These are phyloP conservation scores for Pyropia yezoensis DNA, from an alignment of 23 red algal genomes.

Conservation along the genomic window DNA sequence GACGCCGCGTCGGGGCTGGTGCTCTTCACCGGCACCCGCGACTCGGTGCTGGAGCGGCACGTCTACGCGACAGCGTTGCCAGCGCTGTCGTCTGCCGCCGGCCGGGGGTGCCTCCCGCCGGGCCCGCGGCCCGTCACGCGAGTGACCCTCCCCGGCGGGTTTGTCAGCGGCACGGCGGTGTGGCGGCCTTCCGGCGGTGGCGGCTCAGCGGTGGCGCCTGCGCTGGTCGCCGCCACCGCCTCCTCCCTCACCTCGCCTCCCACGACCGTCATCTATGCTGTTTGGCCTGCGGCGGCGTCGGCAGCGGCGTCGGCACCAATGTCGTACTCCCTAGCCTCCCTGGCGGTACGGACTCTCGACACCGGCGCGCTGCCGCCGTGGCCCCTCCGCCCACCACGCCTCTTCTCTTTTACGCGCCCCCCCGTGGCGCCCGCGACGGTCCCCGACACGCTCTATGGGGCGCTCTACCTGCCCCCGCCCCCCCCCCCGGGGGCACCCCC, in stretches of 20 bases:
- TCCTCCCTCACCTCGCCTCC: background rate
- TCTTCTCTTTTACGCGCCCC: conserved; percentile 2
- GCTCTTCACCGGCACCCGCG: conserved; percentile 8
- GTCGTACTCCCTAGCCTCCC: background rate
- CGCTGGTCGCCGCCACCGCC: background rate
- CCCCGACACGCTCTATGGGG: conserved; percentile 3
- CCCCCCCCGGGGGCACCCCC: background rate
- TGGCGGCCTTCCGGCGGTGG: too few species aligned
- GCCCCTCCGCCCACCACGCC: background rate
- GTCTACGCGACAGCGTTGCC: background rate
- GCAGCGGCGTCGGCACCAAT: too few species aligned
- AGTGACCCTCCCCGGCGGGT: background rate
- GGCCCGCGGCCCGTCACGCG: background rate
- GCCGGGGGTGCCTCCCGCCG: too few species aligned
- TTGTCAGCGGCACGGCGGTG: too few species aligned
- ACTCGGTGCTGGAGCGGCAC: conserved; percentile 9
- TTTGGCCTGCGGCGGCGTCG: background rate
- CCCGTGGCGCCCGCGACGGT: too few species aligned
- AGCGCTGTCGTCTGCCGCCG: background rate
- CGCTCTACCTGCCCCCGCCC: background rate
- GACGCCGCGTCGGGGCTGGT: background rate
- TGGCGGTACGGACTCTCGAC: too few species aligned
- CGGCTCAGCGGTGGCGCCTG: background rate
- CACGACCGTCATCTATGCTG: background rate
- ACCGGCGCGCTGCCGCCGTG: too few species aligned